A percentile compares a stretch with the other conserved stretches of the same genome.
Conservation (phyloP, 164 flowering plant genomes). For the Vitis vinifera region DNA sequence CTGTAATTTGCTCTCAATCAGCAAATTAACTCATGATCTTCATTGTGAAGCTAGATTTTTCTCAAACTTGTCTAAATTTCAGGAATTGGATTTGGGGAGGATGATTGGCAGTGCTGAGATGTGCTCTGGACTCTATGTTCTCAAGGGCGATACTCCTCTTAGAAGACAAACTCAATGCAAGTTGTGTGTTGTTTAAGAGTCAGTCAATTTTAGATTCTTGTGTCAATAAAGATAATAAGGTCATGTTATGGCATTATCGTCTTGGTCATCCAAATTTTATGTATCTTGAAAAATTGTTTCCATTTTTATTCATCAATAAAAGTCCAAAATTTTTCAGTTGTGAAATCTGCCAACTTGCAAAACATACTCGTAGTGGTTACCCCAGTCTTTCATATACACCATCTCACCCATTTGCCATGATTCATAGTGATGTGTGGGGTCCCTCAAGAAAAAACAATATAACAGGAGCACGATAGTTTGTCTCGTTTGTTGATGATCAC, state of each 20-base stretch:
- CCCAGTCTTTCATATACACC: not conserved
- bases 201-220: not conserved
- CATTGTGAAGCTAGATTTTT: not conserved
- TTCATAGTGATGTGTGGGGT: no score
- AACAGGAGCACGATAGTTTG: not conserved
- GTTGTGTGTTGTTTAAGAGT: not conserved
- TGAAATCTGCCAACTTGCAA: not conserved
- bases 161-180: no score
- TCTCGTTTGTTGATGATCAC: not conserved
- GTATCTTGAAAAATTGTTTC: not conserved
- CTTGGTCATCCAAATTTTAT: no score
- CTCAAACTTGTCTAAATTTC: no score
- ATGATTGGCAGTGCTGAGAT: not conserved
- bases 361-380: not conserved
- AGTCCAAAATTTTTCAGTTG: no score
- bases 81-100: no score
- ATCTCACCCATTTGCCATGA: not conserved
- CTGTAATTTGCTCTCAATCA: not conserved
- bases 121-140: not conserved
- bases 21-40: not conserved
- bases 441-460: not conserved
- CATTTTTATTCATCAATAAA: not conserved
- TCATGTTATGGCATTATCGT: not conserved
- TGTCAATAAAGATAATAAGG: not conserved
- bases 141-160: not conserved